Percentiles rank a stretch among this genome's conserved stretches.
phyloP scores from a whole-genome alignment of 2,329 filamentous ascomycete genomes.

The Aspergillus spinulosporus region DNA sequence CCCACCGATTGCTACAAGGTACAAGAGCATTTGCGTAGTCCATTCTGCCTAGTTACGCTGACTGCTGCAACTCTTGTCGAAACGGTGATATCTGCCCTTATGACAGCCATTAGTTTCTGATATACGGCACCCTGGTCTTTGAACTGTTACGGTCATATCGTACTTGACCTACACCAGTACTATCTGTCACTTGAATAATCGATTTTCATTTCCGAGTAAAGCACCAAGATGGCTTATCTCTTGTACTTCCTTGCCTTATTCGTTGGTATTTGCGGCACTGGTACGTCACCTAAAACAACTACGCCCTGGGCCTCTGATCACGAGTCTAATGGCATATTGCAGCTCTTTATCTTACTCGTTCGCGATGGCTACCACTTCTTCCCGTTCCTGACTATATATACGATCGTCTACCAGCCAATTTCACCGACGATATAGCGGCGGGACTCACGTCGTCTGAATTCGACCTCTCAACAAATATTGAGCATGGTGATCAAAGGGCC shows the following conservation, averaged over 20 bases:
- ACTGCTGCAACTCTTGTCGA: conserved; percentile 7
- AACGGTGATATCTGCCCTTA: neutral
- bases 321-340: conserved; percentile 5
- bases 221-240: conserved; percentile 66
- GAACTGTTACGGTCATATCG: neutral
- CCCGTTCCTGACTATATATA: conserved; percentile 71
- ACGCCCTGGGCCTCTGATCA: neutral
- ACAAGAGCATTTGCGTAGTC: neutral
- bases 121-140: neutral
- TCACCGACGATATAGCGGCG: conserved; percentile 81
- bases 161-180: conserved; percentile 4
- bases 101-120: neutral
- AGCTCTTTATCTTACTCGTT: conserved; percentile 79
- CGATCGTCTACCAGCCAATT: conserved; percentile 72
- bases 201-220: neutral
- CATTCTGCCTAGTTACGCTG: conserved; percentile 4
- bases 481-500: conserved; percentile 71
- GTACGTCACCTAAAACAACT: conserved; percentile 46
- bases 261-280: conserved; percentile 69
- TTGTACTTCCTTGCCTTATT: conserved; percentile 75
- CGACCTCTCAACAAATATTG: conserved; percentile 77
- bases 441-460: conserved; percentile 83
- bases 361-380: conserved; percentile 71
- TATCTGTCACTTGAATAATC: conserved; percentile 1
- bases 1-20: neutral